phyloP scores from a whole-genome alignment of 345 rosid genomes.

The Syzygium aqueum region DNA sequence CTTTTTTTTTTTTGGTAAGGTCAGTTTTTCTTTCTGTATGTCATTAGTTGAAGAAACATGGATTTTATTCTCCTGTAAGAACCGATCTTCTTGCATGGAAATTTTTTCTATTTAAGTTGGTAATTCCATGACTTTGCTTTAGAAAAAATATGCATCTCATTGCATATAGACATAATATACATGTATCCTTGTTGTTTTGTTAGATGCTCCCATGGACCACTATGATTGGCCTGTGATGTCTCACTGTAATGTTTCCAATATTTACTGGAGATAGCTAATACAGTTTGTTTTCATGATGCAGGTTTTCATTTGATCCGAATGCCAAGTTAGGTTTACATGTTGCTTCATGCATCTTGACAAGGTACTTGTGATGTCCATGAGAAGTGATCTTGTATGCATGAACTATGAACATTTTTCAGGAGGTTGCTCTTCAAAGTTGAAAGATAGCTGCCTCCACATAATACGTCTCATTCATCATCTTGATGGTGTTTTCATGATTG shows the following conservation, averaged over 20 bases:
- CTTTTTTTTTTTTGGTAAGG: too few species aligned
- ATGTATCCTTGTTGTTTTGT: background rate
- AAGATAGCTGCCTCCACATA: background rate
- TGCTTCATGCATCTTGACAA: slow-evolving; percentile 86
- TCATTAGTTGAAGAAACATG: background rate
- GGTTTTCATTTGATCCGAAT: slow-evolving; percentile 86
- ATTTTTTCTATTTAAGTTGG: background rate
- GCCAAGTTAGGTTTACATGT: slow-evolving; percentile 73
- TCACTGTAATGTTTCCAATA: background rate
- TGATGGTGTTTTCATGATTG: slow-evolving; percentile 4
- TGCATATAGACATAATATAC: background rate
- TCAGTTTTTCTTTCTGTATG: background rate
- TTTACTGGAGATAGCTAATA: background rate
- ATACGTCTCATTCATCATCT: background rate
- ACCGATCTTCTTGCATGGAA: background rate
- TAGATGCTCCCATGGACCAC: background rate
- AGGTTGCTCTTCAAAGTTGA: background rate
- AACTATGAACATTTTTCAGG: background rate
- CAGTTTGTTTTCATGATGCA: slow-evolving; percentile 16
- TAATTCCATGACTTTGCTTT: background rate
- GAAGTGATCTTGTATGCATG: background rate
- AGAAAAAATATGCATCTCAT: background rate
- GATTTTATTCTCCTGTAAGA: background rate
- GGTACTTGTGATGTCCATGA: slow-evolving; percentile 23
- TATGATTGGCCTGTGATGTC: background rate